Evolutionary conservation across 495 filamentous ascomycete genomes (phyloP).

Genomic region (Talaromyces thailandensis): DNA sequence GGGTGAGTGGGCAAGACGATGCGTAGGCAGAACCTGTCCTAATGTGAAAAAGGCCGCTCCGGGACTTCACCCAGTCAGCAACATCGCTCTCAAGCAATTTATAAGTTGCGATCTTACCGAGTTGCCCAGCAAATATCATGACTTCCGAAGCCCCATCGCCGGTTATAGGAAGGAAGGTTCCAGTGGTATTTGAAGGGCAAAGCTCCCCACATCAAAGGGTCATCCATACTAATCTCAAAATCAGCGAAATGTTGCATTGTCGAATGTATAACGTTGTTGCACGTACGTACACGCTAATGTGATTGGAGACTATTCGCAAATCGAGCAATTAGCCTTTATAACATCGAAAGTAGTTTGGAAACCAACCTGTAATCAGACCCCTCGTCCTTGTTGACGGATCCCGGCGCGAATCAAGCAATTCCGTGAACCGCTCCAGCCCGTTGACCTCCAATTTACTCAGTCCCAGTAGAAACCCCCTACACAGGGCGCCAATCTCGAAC

Average conservation of each 20-base stretch:
- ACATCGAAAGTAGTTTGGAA: not conserved
- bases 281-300: slow-evolving; percentile 85
- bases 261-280: slow-evolving; percentile 9
- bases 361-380: slow-evolving; percentile 78
- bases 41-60: slow-evolving; percentile 64
- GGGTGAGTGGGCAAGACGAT: slow-evolving; percentile 65
- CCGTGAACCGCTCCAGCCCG: slow-evolving; percentile 65
- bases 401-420: slow-evolving; percentile 62
- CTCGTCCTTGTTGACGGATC: slow-evolving; percentile 59
- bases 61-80: slow-evolving; percentile 34
- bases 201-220: slow-evolving; percentile 86
- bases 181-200: slow-evolving; percentile 64
- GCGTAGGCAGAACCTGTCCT: slow-evolving; percentile 85
- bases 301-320: slow-evolving; percentile 69
- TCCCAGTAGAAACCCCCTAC: slow-evolving; percentile 35
- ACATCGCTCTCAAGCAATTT: not conserved
- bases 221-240: slow-evolving; percentile 60
- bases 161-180: slow-evolving; percentile 50
- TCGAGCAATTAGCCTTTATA: not conserved
- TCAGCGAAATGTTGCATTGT: slow-evolving; percentile 4
- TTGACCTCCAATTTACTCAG: slow-evolving; percentile 47
- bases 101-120: not conserved
- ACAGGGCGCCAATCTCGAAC: slow-evolving; percentile 34
- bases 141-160: slow-evolving; percentile 79
- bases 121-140: slow-evolving; percentile 88